A percentile compares a stretch with the other conserved stretches of the same genome.
Conservation (phyloP, 257 asterid genomes). For the Solanum bulbocastanum region DNA sequence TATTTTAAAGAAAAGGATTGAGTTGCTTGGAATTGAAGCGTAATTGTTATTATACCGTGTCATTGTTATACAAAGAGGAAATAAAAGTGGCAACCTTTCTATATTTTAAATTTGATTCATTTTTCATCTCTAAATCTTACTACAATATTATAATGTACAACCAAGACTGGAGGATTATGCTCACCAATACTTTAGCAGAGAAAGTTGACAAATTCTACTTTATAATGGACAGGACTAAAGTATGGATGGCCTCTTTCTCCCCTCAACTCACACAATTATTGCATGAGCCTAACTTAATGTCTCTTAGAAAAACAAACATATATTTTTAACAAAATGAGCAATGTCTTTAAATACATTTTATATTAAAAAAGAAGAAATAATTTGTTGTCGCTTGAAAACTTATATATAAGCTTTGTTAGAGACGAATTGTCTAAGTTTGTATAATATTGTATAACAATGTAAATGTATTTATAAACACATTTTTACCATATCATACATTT, state of each 20-base stretch:
- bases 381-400: neutral
- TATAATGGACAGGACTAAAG: neutral
- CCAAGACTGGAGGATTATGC: neutral
- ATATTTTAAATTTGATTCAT: neutral
- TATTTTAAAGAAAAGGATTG: no score
- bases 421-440: neutral
- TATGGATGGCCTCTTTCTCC: neutral
- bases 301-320: neutral
- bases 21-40: no score
- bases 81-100: neutral
- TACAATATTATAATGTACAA: neutral
- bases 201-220: neutral
- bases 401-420: neutral
- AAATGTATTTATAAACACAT: neutral
- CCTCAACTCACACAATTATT: neutral
- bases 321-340: neutral
- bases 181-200: neutral
- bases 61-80: neutral
- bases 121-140: neutral
- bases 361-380: no score
- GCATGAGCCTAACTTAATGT: neutral
- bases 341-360: no score
- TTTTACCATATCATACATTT: no score
- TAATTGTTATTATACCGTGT: no score
- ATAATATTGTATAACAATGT: neutral